Percentiles rank a stretch among this genome's conserved stretches.
These are phyloP conservation scores for Neoascochyta sp. DNA, from an alignment of 2,329 filamentous ascomycete species.

Conservation along the genomic window DNA sequence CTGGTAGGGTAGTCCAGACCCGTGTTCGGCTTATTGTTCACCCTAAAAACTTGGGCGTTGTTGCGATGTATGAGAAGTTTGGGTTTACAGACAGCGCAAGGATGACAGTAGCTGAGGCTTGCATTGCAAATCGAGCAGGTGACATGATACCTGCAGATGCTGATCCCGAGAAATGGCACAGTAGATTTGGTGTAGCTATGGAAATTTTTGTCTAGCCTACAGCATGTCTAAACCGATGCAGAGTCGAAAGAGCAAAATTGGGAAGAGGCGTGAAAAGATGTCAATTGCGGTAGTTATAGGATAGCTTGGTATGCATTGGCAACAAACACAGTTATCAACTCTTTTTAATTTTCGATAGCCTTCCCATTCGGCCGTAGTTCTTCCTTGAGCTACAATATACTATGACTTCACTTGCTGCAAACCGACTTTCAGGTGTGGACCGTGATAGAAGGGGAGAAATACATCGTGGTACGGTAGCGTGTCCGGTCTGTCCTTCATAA, in stretches of 20 bases:
- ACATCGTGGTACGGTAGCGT: constrained; percentile 18
- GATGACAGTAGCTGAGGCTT: constrained; percentile 3
- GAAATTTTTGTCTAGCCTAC: constrained; percentile 3
- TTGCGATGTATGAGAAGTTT: constrained; percentile 5
- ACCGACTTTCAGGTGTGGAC: constrained; percentile 16
- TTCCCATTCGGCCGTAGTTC: too few species aligned
- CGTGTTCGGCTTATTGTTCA: constrained; percentile 4
- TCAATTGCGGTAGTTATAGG: too few species aligned
- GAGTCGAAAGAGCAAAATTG: too few species aligned
- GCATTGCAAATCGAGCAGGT: constrained; percentile 3
- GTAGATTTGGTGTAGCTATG: constrained; percentile 4
- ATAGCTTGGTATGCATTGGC: too few species aligned
- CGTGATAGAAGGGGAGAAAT: constrained; percentile 21
- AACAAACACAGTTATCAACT: too few species aligned
- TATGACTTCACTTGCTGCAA: too few species aligned
- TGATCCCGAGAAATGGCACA: constrained; percentile 4
- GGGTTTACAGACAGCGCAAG: constrained; percentile 2
- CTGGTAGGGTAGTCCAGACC: neutral
- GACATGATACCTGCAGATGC: constrained; percentile 2
- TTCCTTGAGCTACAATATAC: too few species aligned
- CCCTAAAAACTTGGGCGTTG: constrained; percentile 4
- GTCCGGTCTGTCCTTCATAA: constrained; percentile 11
- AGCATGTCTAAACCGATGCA: too few species aligned
- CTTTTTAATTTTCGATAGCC: too few species aligned
- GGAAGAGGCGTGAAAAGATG: too few species aligned